Conservation (phyloP, 139 green algal genomes). For the Chlorella sp. region DNA sequence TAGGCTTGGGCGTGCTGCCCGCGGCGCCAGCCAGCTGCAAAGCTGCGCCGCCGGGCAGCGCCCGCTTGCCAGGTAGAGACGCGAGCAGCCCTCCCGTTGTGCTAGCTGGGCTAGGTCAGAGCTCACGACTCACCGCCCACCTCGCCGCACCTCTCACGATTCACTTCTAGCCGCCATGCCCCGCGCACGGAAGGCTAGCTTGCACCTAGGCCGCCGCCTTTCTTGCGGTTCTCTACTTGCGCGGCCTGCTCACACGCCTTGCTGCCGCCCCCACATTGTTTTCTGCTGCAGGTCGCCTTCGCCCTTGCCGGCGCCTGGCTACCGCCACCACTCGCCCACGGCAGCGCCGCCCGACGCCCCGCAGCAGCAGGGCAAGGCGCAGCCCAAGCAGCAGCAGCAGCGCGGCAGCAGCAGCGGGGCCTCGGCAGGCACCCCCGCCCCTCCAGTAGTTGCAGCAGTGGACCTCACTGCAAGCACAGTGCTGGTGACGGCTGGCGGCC, state of each 20-base stretch:
- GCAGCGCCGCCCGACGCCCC: neutral
- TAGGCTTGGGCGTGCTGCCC: neutral
- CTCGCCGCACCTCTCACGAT: too few relatives aligned
- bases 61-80: conserved; percentile 4
- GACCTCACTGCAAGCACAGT: conserved; percentile 25
- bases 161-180: too few relatives aligned
- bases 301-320: conserved; percentile 2
- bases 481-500: conserved; percentile 8
- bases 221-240: too few relatives aligned
- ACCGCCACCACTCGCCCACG: conserved; percentile 31
- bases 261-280: neutral
- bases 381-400: neutral
- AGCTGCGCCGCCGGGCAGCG: neutral
- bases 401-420: neutral
- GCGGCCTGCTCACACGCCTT: too few relatives aligned
- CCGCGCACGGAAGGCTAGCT: too few relatives aligned
- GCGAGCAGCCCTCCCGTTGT: too few relatives aligned
- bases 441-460: neutral
- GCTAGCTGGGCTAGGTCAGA: neutral
- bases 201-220: too few relatives aligned
- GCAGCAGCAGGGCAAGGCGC: neutral
- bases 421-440: neutral
- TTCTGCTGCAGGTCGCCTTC: conserved; percentile 16
- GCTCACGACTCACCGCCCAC: too few relatives aligned
- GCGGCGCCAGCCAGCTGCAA: neutral